Evolutionary conservation across 2,329 filamentous ascomycete genomes (phyloP), one percentile per base, ranked within the genome.

Genomic region (Fusarium nurragi): DNA sequence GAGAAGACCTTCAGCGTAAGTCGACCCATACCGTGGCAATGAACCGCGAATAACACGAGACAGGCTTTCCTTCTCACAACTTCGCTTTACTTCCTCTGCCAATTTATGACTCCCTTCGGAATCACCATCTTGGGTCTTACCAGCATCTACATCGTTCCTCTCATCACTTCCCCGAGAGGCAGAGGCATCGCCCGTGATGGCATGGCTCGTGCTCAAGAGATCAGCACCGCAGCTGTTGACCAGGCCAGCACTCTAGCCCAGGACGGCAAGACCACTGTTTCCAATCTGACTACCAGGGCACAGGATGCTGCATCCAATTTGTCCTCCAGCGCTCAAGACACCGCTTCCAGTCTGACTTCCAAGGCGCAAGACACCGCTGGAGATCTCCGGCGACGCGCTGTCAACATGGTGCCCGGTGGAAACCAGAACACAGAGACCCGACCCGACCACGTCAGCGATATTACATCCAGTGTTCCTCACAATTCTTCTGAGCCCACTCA

Each of bases 1-100:
- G 45, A 69, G 10, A 54, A 53, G 40, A 69, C 67, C 0, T 63
- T 69, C 5, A 47, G 39, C 5, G 67, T 69, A 48, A 40, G 61
- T 54, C 6, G 12, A 6, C 5, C 0, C 6, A 1, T 1, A 6
- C 13, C 2, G 2, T 3, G 4, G 6, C 5, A 4, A 18, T n/a
- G 11, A 22, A 23, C 7, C 10, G 21, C 2, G 3, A 23, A 43
- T 68, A 25, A 68, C 28, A 4, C 8, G 0, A 0, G 6, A 2
- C 7, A 69, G 66, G 58, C 60, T 5, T 69, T 69, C 19, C 1
- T 51, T 11, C 23, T 44, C 1, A n/a, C 50, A 0, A 58, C 51
- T 4, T 45, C 45, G 0, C 32, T 69, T 3, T 69, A 58, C 18
- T 67, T 56, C 28, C 37, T 69, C 0, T 40, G 41, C 23, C 63